Evolutionary conservation across 352 stramenopile species (phyloP).

Genomic region (Phytophthora cryptogea): DNA sequence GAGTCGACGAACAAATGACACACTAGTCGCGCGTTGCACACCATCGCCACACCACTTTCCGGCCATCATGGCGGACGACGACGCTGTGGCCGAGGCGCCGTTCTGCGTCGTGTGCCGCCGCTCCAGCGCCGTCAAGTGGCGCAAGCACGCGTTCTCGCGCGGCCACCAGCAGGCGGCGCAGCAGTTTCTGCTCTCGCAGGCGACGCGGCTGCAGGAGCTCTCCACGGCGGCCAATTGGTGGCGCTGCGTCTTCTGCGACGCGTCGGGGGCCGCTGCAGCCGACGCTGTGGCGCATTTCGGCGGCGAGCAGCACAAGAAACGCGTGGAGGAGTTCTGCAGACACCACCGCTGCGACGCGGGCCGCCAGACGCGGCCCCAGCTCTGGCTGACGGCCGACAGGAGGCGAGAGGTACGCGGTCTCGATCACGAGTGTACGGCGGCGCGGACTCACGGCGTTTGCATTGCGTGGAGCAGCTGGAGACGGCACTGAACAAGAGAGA

Average conservation of each 20-base stretch:
- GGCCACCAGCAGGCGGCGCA: slow-evolving; percentile 49
- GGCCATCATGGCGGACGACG: slow-evolving; percentile 13
- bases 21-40: slow-evolving; percentile 22
- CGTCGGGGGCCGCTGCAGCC: slow-evolving; percentile 1
- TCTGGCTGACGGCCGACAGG: slow-evolving; percentile 39
- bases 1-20: slow-evolving; percentile 13
- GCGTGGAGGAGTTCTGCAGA: slow-evolving; percentile 57
- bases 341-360: slow-evolving; percentile 58
- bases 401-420: slow-evolving; percentile 35
- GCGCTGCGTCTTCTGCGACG: slow-evolving; percentile 55
- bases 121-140: slow-evolving; percentile 68
- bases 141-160: slow-evolving; percentile 70
- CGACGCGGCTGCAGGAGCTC: slow-evolving; percentile 34
- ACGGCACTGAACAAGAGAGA: slow-evolving; percentile 2
- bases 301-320: slow-evolving; percentile 35
- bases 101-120: slow-evolving; percentile 64
- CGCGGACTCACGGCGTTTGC: slow-evolving; percentile 10
- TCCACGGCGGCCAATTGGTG: slow-evolving; percentile 24
- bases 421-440: background rate
- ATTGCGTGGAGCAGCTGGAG: slow-evolving; percentile 23
- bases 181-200: slow-evolving; percentile 45
- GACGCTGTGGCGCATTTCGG: slow-evolving; percentile 50
- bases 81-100: slow-evolving; percentile 39
- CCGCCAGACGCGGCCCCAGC: slow-evolving; percentile 35
- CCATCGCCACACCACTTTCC: slow-evolving; percentile 9